Evolutionary conservation across 306 rosid species (phyloP).

Genomic region (Citrullus mucosospermus): DNA sequence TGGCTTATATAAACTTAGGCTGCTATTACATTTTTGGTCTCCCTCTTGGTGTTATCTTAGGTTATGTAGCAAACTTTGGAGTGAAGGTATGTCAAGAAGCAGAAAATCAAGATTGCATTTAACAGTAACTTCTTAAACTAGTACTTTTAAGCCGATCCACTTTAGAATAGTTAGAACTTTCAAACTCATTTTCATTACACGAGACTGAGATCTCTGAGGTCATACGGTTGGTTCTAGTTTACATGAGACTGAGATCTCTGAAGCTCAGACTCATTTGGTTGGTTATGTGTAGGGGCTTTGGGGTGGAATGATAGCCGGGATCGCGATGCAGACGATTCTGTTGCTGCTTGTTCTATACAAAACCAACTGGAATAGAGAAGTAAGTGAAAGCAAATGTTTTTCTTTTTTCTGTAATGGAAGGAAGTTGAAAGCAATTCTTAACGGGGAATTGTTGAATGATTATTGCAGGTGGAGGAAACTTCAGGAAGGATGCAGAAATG

Average conservation of each 20-base stretch:
- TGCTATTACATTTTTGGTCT: constrained; percentile 44
- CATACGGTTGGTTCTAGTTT: not conserved
- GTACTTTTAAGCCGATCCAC: no score
- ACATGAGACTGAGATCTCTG: not conserved
- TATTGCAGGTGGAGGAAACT: constrained; percentile 41
- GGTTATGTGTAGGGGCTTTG: constrained; percentile 25
- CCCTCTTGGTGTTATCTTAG: constrained; percentile 29
- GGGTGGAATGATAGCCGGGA: constrained; percentile 37
- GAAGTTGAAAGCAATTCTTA: not conserved
- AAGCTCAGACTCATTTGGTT: not conserved
- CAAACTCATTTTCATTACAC: no score
- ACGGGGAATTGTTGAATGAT: not conserved
- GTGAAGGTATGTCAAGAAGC: constrained; percentile 16
- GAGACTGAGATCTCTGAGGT: not conserved
- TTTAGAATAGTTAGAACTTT: not conserved
- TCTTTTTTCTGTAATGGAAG: not conserved
- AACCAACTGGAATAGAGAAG: constrained; percentile 51
- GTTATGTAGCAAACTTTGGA: constrained; percentile 21
- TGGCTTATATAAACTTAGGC: constrained; percentile 39
- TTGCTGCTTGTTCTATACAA: constrained; percentile 17
- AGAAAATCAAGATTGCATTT: not conserved
- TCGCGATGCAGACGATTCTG: constrained; percentile 21
- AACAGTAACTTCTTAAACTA: no score
- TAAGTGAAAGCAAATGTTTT: not conserved
- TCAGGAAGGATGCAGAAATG: constrained; percentile 23